Percentiles rank a stretch among this genome's conserved stretches.
Evolutionary conservation across 2,329 filamentous ascomycete species (phyloP).

Genomic region (Colletotrichum liaoningense): DNA sequence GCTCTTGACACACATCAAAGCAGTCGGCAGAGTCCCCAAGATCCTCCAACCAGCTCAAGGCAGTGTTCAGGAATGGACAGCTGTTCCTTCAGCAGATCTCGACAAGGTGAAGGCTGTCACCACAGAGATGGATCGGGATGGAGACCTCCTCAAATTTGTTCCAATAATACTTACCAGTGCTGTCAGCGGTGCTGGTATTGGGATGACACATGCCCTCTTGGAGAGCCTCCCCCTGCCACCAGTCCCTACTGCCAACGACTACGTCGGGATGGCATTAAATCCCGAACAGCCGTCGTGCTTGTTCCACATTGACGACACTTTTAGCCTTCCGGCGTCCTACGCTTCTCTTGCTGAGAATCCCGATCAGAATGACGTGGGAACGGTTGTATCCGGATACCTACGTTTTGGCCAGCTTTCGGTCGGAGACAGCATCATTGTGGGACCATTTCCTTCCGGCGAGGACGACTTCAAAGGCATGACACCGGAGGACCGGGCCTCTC

Average conservation of each 20-base stretch:
- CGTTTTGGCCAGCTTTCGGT: constrained; percentile 82
- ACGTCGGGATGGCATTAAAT: constrained; percentile 65
- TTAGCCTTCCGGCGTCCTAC: constrained; percentile 76
- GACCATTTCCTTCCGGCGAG: constrained; percentile 76
- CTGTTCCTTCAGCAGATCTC: constrained; percentile 66
- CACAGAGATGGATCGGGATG: constrained; percentile 57
- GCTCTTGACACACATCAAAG: constrained; percentile 82
- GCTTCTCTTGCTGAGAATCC: constrained; percentile 54
- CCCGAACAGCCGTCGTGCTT: constrained; percentile 72
- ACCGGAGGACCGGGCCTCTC: constrained; percentile 60
- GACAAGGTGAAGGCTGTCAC: constrained; percentile 68
- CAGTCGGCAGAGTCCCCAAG: constrained; percentile 77
- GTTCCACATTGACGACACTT: constrained; percentile 93
- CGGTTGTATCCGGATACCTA: constrained; percentile 87
- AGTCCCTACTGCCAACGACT: constrained; percentile 63
- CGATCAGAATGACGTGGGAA: constrained; percentile 61
- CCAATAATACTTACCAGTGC: constrained; percentile 91
- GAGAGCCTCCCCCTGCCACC: constrained; percentile 78
- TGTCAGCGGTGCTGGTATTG: constrained; percentile 85
- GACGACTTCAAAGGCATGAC: constrained; percentile 55
- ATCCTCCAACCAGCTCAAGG: constrained; percentile 72
- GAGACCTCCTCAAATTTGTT: constrained; percentile 65
- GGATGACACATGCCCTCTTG: constrained; percentile 84
- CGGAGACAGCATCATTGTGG: constrained; percentile 82
- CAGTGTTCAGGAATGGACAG: constrained; percentile 63